Evolutionary conservation across 2,329 filamentous ascomycete species (phyloP), one percentile per base, ranked within the genome.

Genomic region (Cladobotryum protrusum): DNA sequence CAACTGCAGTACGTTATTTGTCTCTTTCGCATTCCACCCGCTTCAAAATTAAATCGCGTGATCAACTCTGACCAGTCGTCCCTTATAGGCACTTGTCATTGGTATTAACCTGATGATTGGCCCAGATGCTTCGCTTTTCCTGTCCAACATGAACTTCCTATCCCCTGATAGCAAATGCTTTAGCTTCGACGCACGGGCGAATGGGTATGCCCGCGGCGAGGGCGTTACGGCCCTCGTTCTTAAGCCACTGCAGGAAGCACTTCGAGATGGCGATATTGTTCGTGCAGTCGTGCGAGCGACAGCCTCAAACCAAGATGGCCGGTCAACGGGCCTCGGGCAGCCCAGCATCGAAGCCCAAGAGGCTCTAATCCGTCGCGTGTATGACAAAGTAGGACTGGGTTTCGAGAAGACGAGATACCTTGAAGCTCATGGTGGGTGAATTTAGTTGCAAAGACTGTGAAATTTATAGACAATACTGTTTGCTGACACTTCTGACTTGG

Each of bases 131-230:
- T 59, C 52, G 3, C 48, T 55, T 2, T 40, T 54, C 0, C 17
- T 61, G 1, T 47, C 52, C 8, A 57, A 41, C 17, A 41, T 41
- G 37, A 41, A 41, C 1, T 52, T 52, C 37, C 36, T 52, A 3
- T 52, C 50, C 6, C 45, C 45, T 1, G 50, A 52, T 45, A 40
- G 40, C 18, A 40, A 41, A n/a, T 52, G 40, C 1, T 56, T 52
- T 24, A 54, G 49, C 44, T 56, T 56, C 40, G 54, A 56, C 18
- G 47, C 54, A 3, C 47, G 54, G 67, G 54, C 50, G 0, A 56
- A 40, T 54, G 71, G 76, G 2, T 78, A 77, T 56, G 69, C 63
- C 2, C 63, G 73, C 24, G 72, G 73, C 5, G 43, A 45, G 15
- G 43, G 43, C 11, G 6, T 45, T 34, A 32, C 3, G 12, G 34